Percentiles rank a stretch among this genome's conserved stretches.
Conservation (phyloP, 805 yeast genomes). For the Lipomyces spencermartinsiae region DNA sequence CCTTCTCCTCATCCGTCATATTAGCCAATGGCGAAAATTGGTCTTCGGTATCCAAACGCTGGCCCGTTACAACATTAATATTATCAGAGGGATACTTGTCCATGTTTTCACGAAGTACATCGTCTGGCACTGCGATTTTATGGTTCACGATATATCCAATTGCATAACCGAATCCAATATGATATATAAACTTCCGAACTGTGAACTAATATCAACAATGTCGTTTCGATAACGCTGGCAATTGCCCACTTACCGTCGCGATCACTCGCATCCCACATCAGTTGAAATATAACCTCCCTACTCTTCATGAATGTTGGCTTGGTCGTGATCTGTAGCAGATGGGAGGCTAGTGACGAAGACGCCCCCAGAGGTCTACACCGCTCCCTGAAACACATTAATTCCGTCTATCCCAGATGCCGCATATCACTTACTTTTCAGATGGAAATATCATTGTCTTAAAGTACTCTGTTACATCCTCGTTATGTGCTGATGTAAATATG, state of each 20-base stretch:
- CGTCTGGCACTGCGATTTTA: constrained; percentile 35
- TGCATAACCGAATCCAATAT: constrained; percentile 45
- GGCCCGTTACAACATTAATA: constrained; percentile 44
- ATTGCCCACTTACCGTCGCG: constrained; percentile 28
- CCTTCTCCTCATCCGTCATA: constrained; percentile 53
- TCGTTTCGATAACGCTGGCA: background rate
- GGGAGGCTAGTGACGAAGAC: constrained; percentile 34
- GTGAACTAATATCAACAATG: background rate
- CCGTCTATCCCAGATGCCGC: background rate
- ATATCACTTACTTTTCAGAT: background rate
- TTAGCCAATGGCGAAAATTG: constrained; percentile 33
- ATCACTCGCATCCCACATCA: constrained; percentile 39
- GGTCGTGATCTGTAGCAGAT: constrained; percentile 37
- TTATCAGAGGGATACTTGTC: background rate
- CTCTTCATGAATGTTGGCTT: constrained; percentile 35
- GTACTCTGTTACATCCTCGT: constrained; percentile 9
- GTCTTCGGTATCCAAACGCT: constrained; percentile 28
- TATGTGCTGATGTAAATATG: background rate
- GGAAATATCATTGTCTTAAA: constrained; percentile 19
- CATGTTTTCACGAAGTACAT: constrained; percentile 9
- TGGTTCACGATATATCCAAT: constrained; percentile 40
- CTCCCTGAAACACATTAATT: constrained; percentile 27
- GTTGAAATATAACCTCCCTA: constrained; percentile 36
- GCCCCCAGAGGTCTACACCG: constrained; percentile 40
- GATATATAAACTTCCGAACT: constrained; percentile 38